A percentile compares a stretch with the other conserved stretches of the same genome.
These are phyloP conservation scores for Fusarium sp. DNA, from an alignment of 2,329 filamentous ascomycete species.

Conservation along the genomic window DNA sequence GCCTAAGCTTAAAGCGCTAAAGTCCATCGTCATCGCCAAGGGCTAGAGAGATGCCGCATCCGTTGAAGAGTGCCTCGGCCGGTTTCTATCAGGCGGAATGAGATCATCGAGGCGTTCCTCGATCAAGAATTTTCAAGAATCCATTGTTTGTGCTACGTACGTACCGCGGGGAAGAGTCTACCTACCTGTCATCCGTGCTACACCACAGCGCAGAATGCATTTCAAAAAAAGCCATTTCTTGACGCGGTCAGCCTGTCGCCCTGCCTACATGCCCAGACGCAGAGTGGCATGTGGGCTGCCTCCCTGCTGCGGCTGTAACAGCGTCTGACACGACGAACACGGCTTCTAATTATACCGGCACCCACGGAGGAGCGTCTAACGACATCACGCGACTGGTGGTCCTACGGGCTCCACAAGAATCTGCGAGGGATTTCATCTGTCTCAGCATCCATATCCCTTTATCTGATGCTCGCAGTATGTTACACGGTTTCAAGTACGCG, in stretches of 20 bases:
- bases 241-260: not conserved
- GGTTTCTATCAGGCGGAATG: slow-evolving; percentile 18
- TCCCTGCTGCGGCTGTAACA: slow-evolving; percentile 19
- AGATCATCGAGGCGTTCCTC: slow-evolving; percentile 14
- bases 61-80: slow-evolving; percentile 11
- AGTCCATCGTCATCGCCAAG: slow-evolving; percentile 27
- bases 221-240: not conserved
- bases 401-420: slow-evolving; percentile 16
- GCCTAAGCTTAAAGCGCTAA: slow-evolving; percentile 32
- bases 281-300: slow-evolving; percentile 16
- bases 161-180: not conserved
- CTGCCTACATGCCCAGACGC: not conserved
- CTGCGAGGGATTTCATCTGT: slow-evolving; percentile 1
- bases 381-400: slow-evolving; percentile 35
- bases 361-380: slow-evolving; percentile 18
- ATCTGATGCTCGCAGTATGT: slow-evolving; percentile 1
- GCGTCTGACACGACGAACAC: slow-evolving; percentile 1
- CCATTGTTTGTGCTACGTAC: not conserved
- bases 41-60: slow-evolving; percentile 4
- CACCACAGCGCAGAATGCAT: not conserved
- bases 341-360: slow-evolving; percentile 21
- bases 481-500: not conserved
- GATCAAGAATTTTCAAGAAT: not conserved
- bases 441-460: slow-evolving; percentile 10
- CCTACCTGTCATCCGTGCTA: not conserved